Conservation (phyloP, 371 early-diverging fungal genomes). For the Parasitella parasitica region DNA sequence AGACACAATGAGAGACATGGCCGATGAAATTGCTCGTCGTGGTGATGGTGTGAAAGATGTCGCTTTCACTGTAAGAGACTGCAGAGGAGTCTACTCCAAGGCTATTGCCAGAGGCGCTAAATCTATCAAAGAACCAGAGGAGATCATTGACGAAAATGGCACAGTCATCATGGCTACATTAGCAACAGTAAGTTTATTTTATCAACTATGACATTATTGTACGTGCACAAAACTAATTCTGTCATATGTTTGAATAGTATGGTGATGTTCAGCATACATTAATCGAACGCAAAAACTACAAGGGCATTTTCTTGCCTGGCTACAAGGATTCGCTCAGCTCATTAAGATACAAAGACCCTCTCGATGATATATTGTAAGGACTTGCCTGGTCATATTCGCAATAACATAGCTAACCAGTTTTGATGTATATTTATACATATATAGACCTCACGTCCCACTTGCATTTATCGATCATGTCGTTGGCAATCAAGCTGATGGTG, state of each 20-base stretch:
- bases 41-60: slow-evolving; percentile 97
- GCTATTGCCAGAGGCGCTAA: slow-evolving; percentile 90
- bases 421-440: no score
- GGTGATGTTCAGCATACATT: slow-evolving; percentile 95
- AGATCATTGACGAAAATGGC: slow-evolving; percentile 82
- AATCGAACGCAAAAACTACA: slow-evolving; percentile 84
- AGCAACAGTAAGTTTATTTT: slow-evolving; percentile 72
- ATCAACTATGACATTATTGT: no score
- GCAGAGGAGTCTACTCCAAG: slow-evolving; percentile 71
- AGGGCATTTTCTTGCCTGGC: slow-evolving; percentile 88
- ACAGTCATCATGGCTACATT: slow-evolving; percentile 90
- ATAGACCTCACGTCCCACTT: slow-evolving; percentile 65
- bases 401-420: not conserved
- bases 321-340: slow-evolving; percentile 48
- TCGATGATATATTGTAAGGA: slow-evolving; percentile 52
- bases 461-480: slow-evolving; percentile 91
- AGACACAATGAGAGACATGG: slow-evolving; percentile 66
- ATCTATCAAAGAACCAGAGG: slow-evolving; percentile 82
- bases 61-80: slow-evolving; percentile 91
- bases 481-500: slow-evolving; percentile 91
- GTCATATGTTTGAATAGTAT: slow-evolving; percentile 44
- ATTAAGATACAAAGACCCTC: slow-evolving; percentile 62
- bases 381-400: not conserved
- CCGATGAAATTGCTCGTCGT: slow-evolving; percentile 74
- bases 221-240: no score